Percentiles rank a stretch among this genome's conserved stretches.
These are phyloP conservation scores for Toxoplasma gondii DNA, from an alignment of 169 alveolate genomes.

Conservation along the genomic window DNA sequence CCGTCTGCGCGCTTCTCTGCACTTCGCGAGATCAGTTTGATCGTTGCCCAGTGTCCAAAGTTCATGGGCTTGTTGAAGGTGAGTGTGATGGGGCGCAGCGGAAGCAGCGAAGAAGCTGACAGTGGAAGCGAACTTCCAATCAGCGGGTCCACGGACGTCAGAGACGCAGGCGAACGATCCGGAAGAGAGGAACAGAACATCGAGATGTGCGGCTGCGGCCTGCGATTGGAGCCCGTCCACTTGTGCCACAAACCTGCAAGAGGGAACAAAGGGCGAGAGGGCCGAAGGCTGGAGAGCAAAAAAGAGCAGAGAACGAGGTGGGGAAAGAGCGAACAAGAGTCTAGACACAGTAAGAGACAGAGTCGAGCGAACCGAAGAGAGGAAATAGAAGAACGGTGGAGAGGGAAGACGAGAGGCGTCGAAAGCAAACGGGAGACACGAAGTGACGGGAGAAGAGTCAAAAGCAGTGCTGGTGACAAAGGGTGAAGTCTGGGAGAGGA, in stretches of 20 bases:
- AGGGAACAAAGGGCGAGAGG: constrained; percentile 27
- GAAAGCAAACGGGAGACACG: too few relatives aligned
- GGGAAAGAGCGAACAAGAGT: background rate
- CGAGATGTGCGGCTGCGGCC: constrained; percentile 67
- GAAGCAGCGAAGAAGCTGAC: constrained; percentile 54
- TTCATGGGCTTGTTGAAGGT: constrained; percentile 73
- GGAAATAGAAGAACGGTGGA: too few relatives aligned
- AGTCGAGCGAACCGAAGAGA: background rate
- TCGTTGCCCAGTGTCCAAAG: constrained; percentile 80
- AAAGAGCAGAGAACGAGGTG: background rate
- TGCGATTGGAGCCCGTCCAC: constrained; percentile 69
- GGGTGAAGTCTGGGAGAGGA: too few relatives aligned
- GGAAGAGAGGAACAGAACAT: constrained; percentile 66
- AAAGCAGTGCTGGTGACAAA: too few relatives aligned
- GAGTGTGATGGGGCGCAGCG: constrained; percentile 64
- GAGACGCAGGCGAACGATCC: constrained; percentile 71
- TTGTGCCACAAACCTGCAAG: constrained; percentile 72
- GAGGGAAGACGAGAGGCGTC: too few relatives aligned
- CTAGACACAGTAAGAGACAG: background rate
- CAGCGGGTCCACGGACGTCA: constrained; percentile 69
- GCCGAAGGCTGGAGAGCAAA: background rate
- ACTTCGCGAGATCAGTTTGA: constrained; percentile 49
- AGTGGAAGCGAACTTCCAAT: constrained; percentile 61
- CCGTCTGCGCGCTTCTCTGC: background rate
- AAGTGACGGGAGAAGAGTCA: too few relatives aligned